Evolutionary conservation across 1,139 yeast species (phyloP).

Genomic region (Yamadazyma jaroonii): DNA sequence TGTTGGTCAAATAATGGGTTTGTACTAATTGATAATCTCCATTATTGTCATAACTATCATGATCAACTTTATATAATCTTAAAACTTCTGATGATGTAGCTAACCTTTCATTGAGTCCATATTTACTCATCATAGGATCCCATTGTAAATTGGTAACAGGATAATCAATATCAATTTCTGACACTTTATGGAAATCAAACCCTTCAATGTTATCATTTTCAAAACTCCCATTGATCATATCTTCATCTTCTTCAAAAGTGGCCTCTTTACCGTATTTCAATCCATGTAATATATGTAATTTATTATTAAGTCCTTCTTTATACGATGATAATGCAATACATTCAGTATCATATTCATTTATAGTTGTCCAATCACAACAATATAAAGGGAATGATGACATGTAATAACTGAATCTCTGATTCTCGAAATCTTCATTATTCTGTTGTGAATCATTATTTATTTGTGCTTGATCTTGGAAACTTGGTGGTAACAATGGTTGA

Average conservation of each 20-base stretch:
- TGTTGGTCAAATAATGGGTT: constrained; percentile 42
- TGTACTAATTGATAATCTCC: constrained; percentile 33
- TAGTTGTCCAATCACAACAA: constrained; percentile 63
- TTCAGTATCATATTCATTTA: constrained; percentile 38
- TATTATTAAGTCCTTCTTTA: constrained; percentile 67
- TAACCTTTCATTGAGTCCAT: constrained; percentile 38
- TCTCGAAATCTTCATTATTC: constrained; percentile 4
- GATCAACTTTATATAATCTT: constrained; percentile 58
- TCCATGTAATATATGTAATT: constrained; percentile 49
- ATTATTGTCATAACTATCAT: constrained; percentile 27
- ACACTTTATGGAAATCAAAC: constrained; percentile 44
- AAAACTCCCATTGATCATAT: constrained; percentile 2
- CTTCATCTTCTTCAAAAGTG: constrained; percentile 8
- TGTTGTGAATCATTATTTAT: too few relatives aligned
- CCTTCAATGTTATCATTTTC: constrained; percentile 30
- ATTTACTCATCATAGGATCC: constrained; percentile 52
- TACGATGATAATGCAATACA: constrained; percentile 65
- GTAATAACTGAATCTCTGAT: constrained; percentile 50
- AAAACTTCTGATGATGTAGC: constrained; percentile 74
- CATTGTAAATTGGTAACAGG: constrained; percentile 72
- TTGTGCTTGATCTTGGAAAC: not conserved
- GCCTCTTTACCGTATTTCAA: constrained; percentile 27
- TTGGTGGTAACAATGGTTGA: constrained; percentile 7
- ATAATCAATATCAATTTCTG: constrained; percentile 57
- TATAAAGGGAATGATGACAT: constrained; percentile 63